Conservation (phyloP, 176 grass and related monocot species). For the Poa pratensis region DNA sequence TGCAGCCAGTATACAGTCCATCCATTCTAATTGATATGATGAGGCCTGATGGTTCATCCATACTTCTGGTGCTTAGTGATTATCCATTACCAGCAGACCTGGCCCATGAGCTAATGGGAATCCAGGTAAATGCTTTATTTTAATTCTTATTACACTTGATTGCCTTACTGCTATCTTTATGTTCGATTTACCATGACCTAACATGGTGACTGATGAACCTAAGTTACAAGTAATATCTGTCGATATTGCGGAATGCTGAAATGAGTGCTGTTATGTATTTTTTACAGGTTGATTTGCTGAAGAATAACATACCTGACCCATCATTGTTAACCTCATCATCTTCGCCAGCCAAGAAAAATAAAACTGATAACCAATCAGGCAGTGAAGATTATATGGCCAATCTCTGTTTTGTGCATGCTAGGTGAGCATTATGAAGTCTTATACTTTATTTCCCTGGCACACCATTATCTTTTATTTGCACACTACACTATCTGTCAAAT, state of each 20-base stretch:
- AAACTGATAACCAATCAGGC: constrained; percentile 50
- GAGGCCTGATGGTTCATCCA: constrained; percentile 80
- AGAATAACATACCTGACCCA: constrained; percentile 89
- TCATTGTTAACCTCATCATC: constrained; percentile 61
- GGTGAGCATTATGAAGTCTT: constrained; percentile 48
- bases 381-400: constrained; percentile 71
- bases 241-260: background rate
- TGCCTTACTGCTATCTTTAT: constrained; percentile 14
- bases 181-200: too few relatives aligned
- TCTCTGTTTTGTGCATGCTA: constrained; percentile 90
- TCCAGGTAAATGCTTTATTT: constrained; percentile 74
- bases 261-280: background rate
- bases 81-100: constrained; percentile 81
- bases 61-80: constrained; percentile 69
- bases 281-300: constrained; percentile 89
- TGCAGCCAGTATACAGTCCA: constrained; percentile 90
- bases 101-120: constrained; percentile 90
- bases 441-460: background rate
- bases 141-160: background rate
- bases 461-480: too few relatives aligned
- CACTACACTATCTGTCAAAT: too few relatives aligned
- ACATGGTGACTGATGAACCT: background rate
- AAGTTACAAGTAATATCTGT: background rate
- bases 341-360: constrained; percentile 79
- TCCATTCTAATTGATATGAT: constrained; percentile 89